These are phyloP conservation scores for Podila epigama DNA, from an alignment of 192 early-diverging fungal species.

Conservation along the genomic window DNA sequence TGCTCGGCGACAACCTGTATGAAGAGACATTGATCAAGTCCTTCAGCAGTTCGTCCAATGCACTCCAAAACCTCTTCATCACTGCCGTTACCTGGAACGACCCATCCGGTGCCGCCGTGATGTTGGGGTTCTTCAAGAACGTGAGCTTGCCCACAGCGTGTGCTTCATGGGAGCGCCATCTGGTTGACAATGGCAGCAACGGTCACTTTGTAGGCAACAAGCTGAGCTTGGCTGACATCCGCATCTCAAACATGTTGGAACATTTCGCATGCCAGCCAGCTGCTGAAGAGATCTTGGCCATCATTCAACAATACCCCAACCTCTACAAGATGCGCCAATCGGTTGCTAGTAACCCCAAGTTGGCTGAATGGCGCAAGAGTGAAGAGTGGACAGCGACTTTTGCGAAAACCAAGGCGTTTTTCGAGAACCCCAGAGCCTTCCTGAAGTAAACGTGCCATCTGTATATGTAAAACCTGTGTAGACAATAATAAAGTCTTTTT, in stretches of 20 bases:
- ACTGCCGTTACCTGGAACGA: not conserved
- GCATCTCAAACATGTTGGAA: not conserved
- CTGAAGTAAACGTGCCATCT: no score
- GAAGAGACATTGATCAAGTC: not conserved
- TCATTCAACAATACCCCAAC: conserved; percentile 10
- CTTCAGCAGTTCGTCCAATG: not conserved
- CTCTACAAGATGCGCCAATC: conserved; percentile 15
- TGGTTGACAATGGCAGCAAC: not conserved
- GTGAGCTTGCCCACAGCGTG: not conserved
- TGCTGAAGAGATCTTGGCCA: not conserved
- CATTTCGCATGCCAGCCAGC: conserved; percentile 3
- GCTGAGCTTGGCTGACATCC: conserved; percentile 3
- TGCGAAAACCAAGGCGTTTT: not conserved
- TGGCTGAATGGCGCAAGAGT: conserved; percentile 20
- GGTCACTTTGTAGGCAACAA: conserved; percentile 1
- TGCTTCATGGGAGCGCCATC: not conserved
- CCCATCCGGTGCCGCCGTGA: not conserved
- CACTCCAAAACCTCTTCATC: not conserved
- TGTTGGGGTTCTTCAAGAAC: not conserved
- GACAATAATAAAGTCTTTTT: no score
- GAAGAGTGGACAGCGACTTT: not conserved
- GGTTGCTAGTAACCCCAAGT: conserved; percentile 25
- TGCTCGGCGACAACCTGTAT: not conserved
- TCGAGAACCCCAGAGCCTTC: conserved; percentile 10
- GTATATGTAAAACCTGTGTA: no score